Conservation (phyloP, 2,329 filamentous ascomycete species). For the Verticillium tricorpus region DNA sequence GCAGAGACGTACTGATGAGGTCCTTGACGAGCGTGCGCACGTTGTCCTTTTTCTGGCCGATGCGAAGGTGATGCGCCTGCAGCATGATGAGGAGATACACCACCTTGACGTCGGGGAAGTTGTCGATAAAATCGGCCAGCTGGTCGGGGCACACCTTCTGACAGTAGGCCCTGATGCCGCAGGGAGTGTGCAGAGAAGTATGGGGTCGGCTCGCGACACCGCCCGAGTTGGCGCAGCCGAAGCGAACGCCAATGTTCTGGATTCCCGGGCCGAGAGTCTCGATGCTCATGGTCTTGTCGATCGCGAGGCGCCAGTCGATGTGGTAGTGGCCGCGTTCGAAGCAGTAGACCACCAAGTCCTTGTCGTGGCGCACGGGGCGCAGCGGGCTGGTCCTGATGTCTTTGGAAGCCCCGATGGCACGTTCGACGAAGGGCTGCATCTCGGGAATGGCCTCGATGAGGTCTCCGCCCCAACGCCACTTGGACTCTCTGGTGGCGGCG, state of each 20-base stretch:
- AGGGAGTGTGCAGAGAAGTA: background rate
- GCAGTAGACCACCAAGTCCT: background rate
- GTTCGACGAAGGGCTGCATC: background rate
- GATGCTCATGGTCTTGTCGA: background rate
- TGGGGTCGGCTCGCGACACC: background rate
- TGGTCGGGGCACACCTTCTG: slow-evolving; percentile 14
- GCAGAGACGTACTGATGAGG: background rate
- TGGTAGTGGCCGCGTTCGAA: background rate
- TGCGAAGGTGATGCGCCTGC: background rate
- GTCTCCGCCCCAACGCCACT: background rate
- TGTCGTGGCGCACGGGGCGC: background rate
- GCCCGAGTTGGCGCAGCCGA: background rate
- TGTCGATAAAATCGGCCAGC: slow-evolving; percentile 16
- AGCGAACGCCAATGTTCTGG: background rate
- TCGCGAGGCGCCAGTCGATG: background rate
- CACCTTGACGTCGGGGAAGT: slow-evolving; percentile 19
- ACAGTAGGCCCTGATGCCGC: background rate
- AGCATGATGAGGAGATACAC: slow-evolving; percentile 23
- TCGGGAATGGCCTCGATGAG: background rate
- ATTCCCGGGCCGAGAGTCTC: background rate
- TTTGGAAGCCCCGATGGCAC: background rate
- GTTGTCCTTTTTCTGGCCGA: too few species aligned
- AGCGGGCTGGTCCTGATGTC: background rate
- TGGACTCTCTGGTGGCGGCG: background rate
- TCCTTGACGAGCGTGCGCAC: background rate